phyloP scores from a whole-genome alignment of 345 rosid genomes.

The Eucalyptus pauciflora region DNA sequence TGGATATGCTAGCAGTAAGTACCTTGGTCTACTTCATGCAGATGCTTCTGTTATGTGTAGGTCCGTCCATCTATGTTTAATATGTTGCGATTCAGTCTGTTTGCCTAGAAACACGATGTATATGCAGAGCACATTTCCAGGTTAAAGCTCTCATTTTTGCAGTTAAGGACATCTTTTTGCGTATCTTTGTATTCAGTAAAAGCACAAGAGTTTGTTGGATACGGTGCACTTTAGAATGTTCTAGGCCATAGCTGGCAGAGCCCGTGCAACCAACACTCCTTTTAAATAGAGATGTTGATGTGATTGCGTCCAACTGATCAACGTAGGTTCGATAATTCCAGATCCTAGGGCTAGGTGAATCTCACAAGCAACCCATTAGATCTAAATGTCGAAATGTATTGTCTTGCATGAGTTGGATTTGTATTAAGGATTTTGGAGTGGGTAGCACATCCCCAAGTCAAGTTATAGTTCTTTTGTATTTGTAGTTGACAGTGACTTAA shows the following conservation, averaged over 20 bases:
- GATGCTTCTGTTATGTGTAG: neutral
- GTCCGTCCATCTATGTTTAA: neutral
- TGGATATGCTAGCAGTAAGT: neutral
- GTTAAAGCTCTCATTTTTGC: neutral
- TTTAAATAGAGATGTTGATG: neutral
- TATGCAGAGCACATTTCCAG: neutral
- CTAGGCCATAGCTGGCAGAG: neutral
- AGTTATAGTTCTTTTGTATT: neutral
- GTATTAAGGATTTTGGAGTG: neutral
- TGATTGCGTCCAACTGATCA: neutral
- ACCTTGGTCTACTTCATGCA: neutral
- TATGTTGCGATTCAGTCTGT: neutral
- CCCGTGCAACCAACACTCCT: neutral
- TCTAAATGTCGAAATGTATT: neutral
- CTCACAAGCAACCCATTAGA: neutral
- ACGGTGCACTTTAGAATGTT: neutral
- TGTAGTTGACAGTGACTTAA: neutral
- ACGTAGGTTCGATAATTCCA: neutral
- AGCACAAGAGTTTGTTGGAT: neutral
- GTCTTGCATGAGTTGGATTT: neutral
- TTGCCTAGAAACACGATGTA: neutral
- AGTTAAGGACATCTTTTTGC: neutral
- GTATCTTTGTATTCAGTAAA: neutral
- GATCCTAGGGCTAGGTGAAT: neutral
- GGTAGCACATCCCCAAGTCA: neutral